Percentiles rank a stretch among this genome's conserved stretches.
Evolutionary conservation across 352 stramenopile species (phyloP).

Genomic region (Elongisporangium undulatum): DNA sequence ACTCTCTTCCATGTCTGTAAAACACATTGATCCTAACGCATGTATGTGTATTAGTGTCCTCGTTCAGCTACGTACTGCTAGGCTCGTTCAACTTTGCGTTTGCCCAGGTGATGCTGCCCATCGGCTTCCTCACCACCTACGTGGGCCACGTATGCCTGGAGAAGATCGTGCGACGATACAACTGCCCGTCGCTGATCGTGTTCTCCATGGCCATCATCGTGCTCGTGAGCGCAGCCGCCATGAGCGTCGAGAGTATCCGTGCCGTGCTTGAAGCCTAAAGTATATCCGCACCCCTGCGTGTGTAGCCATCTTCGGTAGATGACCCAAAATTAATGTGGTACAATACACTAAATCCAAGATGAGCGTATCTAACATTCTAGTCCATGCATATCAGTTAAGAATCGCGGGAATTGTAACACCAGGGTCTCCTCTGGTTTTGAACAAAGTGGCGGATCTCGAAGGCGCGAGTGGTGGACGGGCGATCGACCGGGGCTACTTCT

Average conservation of each 20-base stretch:
- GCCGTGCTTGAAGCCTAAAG: conserved; percentile 15
- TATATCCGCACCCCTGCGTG: neutral
- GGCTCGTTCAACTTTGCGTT: conserved; percentile 41
- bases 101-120: conserved; percentile 44
- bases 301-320: neutral
- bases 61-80: conserved; percentile 56
- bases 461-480: conserved; percentile 2
- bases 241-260: conserved; percentile 54
- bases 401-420: neutral
- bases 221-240: conserved; percentile 54
- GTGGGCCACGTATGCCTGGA: conserved; percentile 51
- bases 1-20: too few species aligned
- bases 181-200: conserved; percentile 63
- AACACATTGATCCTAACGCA: neutral
- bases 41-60: conserved; percentile 44
- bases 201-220: conserved; percentile 71
- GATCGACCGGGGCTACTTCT: neutral
- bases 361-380: neutral
- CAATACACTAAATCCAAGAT: neutral
- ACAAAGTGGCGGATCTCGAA: neutral
- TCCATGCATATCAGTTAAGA: neutral
- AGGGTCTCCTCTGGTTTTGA: conserved; percentile 5
- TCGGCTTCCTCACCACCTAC: conserved; percentile 56
- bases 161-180: conserved; percentile 42
- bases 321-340: neutral